Evolutionary conservation across 2,329 filamentous ascomycete genomes (phyloP).

Genomic region (Aspergillus floridensis): DNA sequence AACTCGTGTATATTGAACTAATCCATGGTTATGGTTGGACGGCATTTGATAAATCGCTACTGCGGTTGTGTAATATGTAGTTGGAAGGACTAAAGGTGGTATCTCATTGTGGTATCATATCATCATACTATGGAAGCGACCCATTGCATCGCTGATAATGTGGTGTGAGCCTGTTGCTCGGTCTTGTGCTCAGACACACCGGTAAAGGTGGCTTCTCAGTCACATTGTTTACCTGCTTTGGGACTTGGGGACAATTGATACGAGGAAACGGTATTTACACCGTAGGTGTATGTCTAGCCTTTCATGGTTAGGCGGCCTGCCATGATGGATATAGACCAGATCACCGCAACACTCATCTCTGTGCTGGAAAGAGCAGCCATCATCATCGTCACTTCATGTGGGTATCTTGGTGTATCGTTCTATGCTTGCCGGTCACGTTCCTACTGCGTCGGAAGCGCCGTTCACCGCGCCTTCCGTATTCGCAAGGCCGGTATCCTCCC

Average conservation of each 20-base stretch:
- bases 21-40: not conserved
- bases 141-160: not conserved
- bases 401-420: not conserved
- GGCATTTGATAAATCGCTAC: not conserved
- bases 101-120: not conserved
- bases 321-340: not conserved
- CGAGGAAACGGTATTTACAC: not conserved
- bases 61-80: not conserved
- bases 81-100: not conserved
- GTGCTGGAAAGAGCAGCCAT: not conserved
- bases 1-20: slow-evolving; percentile 12
- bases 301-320: not conserved
- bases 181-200: too few species aligned
- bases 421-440: slow-evolving; percentile 2
- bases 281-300: not conserved
- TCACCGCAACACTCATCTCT: not conserved
- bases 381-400: not conserved
- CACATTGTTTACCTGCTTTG: too few species aligned
- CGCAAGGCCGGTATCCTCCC: slow-evolving; percentile 17
- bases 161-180: too few species aligned
- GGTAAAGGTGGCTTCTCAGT: too few species aligned
- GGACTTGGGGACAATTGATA: too few species aligned
- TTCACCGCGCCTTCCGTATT: slow-evolving; percentile 14
- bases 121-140: slow-evolving; percentile 2
- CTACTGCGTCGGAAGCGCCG: slow-evolving; percentile 16